Evolutionary conservation across 192 early-diverging fungal species (phyloP).

Genomic region (Umbelopsis sp.): DNA sequence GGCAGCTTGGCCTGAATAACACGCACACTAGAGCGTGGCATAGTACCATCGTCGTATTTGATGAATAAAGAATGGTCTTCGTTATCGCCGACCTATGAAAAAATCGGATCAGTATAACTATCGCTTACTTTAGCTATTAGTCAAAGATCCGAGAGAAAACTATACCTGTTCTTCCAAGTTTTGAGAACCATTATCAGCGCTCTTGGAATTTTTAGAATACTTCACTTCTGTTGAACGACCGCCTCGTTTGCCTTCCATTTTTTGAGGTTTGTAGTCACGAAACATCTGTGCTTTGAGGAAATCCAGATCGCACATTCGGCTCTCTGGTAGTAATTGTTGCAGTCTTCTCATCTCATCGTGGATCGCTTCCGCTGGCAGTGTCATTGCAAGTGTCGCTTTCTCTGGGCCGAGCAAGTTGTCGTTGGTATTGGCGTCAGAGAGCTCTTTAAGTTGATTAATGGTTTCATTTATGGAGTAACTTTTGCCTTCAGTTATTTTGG

Average conservation of each 20-base stretch:
- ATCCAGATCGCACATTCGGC: conserved; percentile 8
- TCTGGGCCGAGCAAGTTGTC: not conserved
- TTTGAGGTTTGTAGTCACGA: not conserved
- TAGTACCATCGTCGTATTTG: conserved; percentile 7
- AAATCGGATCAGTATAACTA: not conserved
- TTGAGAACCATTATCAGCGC: not conserved
- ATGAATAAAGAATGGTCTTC: not conserved
- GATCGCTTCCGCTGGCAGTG: not conserved
- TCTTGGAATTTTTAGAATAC: not conserved
- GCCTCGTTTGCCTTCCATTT: not conserved
- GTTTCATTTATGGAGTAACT: conserved; percentile 51
- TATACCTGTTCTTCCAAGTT: not conserved
- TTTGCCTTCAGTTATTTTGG: conserved; percentile 56
- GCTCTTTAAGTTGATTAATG: conserved; percentile 24
- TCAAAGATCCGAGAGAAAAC: too few relatives aligned
- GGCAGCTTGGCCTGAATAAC: conserved; percentile 8
- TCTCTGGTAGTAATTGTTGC: not conserved
- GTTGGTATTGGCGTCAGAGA: not conserved
- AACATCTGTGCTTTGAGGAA: conserved; percentile 13
- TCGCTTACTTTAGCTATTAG: not conserved
- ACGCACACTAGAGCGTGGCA: conserved; percentile 10
- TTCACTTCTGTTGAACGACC: conserved; percentile 5
- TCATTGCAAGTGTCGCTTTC: not conserved
- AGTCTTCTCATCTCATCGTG: not conserved
- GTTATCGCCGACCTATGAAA: not conserved